Percentiles rank a stretch among this genome's conserved stretches.
phyloP scores from a whole-genome alignment of 2,329 filamentous ascomycete genomes.

The Monilinia laxa region DNA sequence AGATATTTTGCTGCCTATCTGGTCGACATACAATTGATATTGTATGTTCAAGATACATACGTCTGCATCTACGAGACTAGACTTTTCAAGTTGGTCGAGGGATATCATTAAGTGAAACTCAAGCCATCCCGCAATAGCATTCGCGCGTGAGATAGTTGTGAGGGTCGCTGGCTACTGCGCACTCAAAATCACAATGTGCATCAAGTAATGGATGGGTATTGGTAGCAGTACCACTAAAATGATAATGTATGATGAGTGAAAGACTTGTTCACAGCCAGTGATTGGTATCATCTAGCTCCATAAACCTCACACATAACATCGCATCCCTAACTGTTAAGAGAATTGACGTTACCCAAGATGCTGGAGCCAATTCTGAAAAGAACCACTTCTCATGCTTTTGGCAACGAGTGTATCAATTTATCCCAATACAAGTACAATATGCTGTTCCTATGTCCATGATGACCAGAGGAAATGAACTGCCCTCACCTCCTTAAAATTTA shows the following conservation, averaged over 20 bases:
- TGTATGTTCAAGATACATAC: not conserved
- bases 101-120: not conserved
- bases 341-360: not conserved
- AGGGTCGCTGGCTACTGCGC: not conserved
- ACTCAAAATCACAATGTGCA: not conserved
- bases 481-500: not conserved
- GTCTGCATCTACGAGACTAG: not conserved
- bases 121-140: not conserved
- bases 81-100: not conserved
- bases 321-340: not conserved
- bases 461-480: not conserved
- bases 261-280: not conserved
- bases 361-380: not conserved
- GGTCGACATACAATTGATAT: not conserved
- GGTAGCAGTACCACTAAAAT: not conserved
- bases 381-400: not conserved
- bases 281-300: not conserved
- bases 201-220: not conserved
- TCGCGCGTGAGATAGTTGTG: not conserved
- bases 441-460: not conserved
- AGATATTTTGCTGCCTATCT: not conserved
- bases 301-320: not conserved
- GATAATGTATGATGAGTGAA: not conserved
- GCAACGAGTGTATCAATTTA: not conserved
- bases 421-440: not conserved